Conservation (phyloP, 2,329 filamentous ascomycete species). For the Blastomyces percursus region DNA sequence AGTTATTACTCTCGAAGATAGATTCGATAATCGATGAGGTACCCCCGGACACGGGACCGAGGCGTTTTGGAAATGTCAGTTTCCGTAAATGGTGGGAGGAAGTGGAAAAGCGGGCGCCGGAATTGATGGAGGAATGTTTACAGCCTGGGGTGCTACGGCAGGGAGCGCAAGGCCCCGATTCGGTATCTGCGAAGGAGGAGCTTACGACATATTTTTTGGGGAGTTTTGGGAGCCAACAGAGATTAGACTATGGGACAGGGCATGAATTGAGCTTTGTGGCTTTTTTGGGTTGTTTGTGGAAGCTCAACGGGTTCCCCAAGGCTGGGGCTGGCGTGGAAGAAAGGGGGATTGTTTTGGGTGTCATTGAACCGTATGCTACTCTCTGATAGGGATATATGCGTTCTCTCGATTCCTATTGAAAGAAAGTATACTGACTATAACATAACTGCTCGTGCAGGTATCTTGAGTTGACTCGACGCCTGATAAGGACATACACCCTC, state of each 20-base stretch:
- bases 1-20: slow-evolving; percentile 54
- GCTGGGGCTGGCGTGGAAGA: slow-evolving; percentile 49
- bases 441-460: slow-evolving; percentile 45
- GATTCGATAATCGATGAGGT: slow-evolving; percentile 60
- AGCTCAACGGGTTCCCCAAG: slow-evolving; percentile 66
- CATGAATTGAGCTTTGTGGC: slow-evolving; percentile 93
- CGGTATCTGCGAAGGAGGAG: slow-evolving; percentile 51
- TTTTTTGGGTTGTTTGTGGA: slow-evolving; percentile 84
- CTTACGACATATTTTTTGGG: slow-evolving; percentile 70
- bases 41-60: slow-evolving; percentile 73
- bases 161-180: slow-evolving; percentile 20
- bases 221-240: slow-evolving; percentile 74
- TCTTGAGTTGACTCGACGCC: slow-evolving; percentile 62
- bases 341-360: slow-evolving; percentile 65
- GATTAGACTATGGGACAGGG: slow-evolving; percentile 90
- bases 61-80: slow-evolving; percentile 83
- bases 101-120: slow-evolving; percentile 49
- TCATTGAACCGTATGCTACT: slow-evolving; percentile 65
- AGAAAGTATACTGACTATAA: not conserved
- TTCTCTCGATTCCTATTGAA: not conserved
- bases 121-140: slow-evolving; percentile 48
- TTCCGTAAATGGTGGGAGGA: slow-evolving; percentile 75
- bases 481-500: slow-evolving; percentile 84
- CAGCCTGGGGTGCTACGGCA: slow-evolving; percentile 37
- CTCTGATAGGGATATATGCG: not conserved